Evolutionary conservation across 495 filamentous ascomycete species (phyloP), one percentile per base, ranked within the genome.

Genomic region (Daldinia childiae): DNA sequence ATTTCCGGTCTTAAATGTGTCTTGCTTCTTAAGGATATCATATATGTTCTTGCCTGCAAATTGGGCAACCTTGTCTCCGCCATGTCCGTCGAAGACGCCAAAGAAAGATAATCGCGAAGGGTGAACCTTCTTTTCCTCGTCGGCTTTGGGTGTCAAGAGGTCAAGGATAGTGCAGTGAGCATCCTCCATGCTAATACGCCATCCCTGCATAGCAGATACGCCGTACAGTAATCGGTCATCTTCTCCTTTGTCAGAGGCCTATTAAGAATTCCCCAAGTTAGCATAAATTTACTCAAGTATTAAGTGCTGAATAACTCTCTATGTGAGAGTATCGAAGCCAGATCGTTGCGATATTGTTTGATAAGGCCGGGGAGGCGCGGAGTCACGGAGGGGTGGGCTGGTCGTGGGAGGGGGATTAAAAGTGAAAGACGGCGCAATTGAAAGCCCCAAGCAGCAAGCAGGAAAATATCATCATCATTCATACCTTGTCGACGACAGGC

Each of bases 161-260:
- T 98, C 92, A 75, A 99, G 91, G 29, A 97, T 80, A 21, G 91
- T 86, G 39, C 93, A 92, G 82, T 99, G 95, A 64, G 95, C 90
- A 77, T 99, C 95, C 80, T 99, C 95, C 95, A 99, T 99, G 81
- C 92, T 96, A 80, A 98, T 98, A 81, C 95, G 91, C 95, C 95
- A 99, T 84, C 95, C 95, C 82, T 99, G 95, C 95, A 99, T 99
- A 80, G 93, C 92, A 71, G 96, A 98, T 67, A 99, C 88, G 74
- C 96, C 95, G 79, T 91, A 99, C 70, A 94, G 79, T 76, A 97
- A 88, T 78, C 92, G 90, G 71, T 97, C 94, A 92, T 98, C 94
- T 82, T 91, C 91, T 79, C 95, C 95, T 75, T 90, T 89, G 77
- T 90, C 89, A 65, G 95, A 98, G 79, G 88, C 83, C 95, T 99